phyloP scores from a whole-genome alignment of 176 grass and related monocot species.

The Triticum urartu region DNA sequence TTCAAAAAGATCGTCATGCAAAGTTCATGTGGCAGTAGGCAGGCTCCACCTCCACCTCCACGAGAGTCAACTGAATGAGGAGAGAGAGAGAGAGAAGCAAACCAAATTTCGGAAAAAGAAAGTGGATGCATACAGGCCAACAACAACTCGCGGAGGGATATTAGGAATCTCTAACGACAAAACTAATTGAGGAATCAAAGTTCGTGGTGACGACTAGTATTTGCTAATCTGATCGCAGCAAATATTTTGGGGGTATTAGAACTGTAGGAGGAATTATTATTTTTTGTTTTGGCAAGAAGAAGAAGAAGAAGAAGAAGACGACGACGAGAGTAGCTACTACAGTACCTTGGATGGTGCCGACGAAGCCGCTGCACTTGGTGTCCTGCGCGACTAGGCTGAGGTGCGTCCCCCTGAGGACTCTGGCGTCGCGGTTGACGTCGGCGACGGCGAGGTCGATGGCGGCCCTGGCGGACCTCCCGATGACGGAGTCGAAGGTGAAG shows the following conservation, averaged over 20 bases:
- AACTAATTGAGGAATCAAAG: neutral
- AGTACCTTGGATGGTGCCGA: constrained; percentile 76
- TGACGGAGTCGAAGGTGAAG: constrained; percentile 78
- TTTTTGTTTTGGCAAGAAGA: too few relatives aligned
- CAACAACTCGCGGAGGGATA: neutral
- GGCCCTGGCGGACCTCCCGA: constrained; percentile 57
- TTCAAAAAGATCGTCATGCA: neutral
- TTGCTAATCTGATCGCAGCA: too few relatives aligned
- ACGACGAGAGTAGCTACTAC: neutral
- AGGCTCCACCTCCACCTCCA: neutral
- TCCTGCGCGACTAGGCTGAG: constrained; percentile 58
- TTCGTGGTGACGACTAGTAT: neutral
- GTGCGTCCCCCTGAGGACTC: constrained; percentile 51
- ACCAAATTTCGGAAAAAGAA: neutral
- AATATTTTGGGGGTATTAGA: too few relatives aligned
- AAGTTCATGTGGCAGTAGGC: neutral
- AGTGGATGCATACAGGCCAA: neutral
- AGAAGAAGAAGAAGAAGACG: too few relatives aligned
- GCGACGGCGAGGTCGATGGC: constrained; percentile 76
- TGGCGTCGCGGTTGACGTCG: constrained; percentile 64
- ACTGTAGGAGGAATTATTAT: too few relatives aligned
- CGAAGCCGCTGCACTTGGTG: constrained; percentile 85
- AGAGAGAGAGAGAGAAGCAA: neutral
- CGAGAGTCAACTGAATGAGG: neutral
- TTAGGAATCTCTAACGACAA: neutral